Conservation (phyloP, 805 yeast genomes). For the Candida rishiriensis region DNA sequence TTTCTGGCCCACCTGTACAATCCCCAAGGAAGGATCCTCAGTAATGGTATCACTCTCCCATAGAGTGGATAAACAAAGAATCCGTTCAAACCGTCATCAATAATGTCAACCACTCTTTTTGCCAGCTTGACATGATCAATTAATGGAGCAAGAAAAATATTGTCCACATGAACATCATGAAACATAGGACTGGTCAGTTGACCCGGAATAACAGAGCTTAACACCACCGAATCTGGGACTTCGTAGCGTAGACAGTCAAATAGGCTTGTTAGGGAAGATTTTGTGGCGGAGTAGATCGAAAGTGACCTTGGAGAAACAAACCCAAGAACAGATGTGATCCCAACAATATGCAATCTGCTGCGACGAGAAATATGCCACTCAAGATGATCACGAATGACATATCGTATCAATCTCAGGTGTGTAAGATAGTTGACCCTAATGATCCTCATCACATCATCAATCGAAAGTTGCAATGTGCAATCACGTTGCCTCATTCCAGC, state of each 20-base stretch:
- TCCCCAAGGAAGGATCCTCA: constrained; percentile 38
- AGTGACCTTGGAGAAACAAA: constrained; percentile 44
- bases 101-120: constrained; percentile 26
- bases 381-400: constrained; percentile 25
- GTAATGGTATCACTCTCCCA: constrained; percentile 39
- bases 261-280: constrained; percentile 40
- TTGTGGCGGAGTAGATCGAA: constrained; percentile 45
- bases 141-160: constrained; percentile 44
- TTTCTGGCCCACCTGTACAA: constrained; percentile 30
- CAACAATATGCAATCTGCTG: constrained; percentile 35
- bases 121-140: constrained; percentile 38
- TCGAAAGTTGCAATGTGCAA: constrained; percentile 25
- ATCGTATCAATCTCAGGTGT: constrained; percentile 37
- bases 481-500: constrained; percentile 44
- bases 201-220: constrained; percentile 45
- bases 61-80: constrained; percentile 42
- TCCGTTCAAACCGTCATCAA: constrained; percentile 38
- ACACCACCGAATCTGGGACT: constrained; percentile 26
- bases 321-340: constrained; percentile 45
- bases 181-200: constrained; percentile 49
- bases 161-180: constrained; percentile 37
- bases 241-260: constrained; percentile 45
- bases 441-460: constrained; percentile 25
- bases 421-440: constrained; percentile 41
- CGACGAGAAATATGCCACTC: constrained; percentile 3